These are phyloP conservation scores for Pseudohalonectria lignicola DNA, from an alignment of 2,329 filamentous ascomycete genomes.

Conservation along the genomic window DNA sequence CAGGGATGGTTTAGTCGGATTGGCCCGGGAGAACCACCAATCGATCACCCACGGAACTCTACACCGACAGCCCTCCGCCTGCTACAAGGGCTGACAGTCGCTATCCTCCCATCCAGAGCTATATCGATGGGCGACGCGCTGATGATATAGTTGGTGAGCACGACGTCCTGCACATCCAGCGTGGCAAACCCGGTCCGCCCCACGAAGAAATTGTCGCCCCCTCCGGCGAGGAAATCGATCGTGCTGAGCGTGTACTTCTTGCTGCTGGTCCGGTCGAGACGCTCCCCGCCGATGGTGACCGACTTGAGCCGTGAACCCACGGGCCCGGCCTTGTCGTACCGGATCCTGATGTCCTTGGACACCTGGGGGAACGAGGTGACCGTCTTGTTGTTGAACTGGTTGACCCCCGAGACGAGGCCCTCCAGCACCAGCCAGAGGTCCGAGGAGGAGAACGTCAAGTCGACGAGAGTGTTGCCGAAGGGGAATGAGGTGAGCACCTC, in stretches of 20 bases:
- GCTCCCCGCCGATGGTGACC: conserved; percentile 35
- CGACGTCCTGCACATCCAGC: conserved; percentile 4
- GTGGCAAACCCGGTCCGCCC: neutral
- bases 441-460: conserved; percentile 40
- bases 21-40: no score
- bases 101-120: conserved; percentile 5
- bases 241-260: conserved; percentile 47
- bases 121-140: conserved; percentile 4
- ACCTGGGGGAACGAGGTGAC: conserved; percentile 52
- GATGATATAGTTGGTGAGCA: conserved; percentile 3
- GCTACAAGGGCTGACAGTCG: neutral
- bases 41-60: neutral
- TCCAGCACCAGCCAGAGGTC: conserved; percentile 47
- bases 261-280: conserved; percentile 25
- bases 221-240: conserved; percentile 50
- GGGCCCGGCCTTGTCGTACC: conserved; percentile 41
- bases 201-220: conserved; percentile 44
- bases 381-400: conserved; percentile 37
- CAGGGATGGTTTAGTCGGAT: no score
- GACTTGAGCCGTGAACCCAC: conserved; percentile 39
- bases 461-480: conserved; percentile 53
- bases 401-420: conserved; percentile 43
- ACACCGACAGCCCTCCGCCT: neutral
- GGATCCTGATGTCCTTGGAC: conserved; percentile 41
- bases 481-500: conserved; percentile 54